Evolutionary conservation across 352 stramenopile genomes (phyloP).

Genomic region (Phytopythium boreale): DNA sequence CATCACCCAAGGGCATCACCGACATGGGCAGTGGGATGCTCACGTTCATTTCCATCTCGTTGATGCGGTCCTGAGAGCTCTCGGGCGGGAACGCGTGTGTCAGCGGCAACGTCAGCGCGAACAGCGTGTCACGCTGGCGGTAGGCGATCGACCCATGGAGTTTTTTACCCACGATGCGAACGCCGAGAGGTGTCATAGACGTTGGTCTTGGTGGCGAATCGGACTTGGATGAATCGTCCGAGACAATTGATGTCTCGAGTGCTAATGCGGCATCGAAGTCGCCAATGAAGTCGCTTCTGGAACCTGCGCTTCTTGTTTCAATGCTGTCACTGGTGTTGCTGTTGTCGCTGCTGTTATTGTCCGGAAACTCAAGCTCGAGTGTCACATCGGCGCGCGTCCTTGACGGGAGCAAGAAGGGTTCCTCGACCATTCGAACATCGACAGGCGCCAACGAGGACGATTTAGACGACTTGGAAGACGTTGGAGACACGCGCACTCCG

Average conservation of each 20-base stretch:
- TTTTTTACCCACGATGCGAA: slow-evolving; percentile 25
- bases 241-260: not conserved
- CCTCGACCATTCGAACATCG: not conserved
- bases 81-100: slow-evolving; percentile 13
- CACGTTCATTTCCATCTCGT: not conserved
- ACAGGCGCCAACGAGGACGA: not conserved
- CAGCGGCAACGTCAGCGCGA: slow-evolving; percentile 26
- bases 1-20: slow-evolving; percentile 8
- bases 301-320: not conserved
- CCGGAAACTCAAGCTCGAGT: slow-evolving; percentile 7
- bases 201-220: not conserved
- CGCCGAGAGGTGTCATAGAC: slow-evolving; percentile 4
- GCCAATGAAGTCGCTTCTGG: not conserved
- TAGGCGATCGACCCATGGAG: slow-evolving; percentile 27
- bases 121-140: slow-evolving; percentile 26
- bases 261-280: not conserved
- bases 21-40: slow-evolving; percentile 2
- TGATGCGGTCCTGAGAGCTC: not conserved
- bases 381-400: not conserved
- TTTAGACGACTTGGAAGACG: not conserved
- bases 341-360: slow-evolving; percentile 17
- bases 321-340: slow-evolving; percentile 1
- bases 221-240: not conserved
- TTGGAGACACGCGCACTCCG: slow-evolving; percentile 12
- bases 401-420: not conserved